These are phyloP conservation scores for Eucalyptus virginea DNA, from an alignment of 345 rosid genomes.

Conservation along the genomic window DNA sequence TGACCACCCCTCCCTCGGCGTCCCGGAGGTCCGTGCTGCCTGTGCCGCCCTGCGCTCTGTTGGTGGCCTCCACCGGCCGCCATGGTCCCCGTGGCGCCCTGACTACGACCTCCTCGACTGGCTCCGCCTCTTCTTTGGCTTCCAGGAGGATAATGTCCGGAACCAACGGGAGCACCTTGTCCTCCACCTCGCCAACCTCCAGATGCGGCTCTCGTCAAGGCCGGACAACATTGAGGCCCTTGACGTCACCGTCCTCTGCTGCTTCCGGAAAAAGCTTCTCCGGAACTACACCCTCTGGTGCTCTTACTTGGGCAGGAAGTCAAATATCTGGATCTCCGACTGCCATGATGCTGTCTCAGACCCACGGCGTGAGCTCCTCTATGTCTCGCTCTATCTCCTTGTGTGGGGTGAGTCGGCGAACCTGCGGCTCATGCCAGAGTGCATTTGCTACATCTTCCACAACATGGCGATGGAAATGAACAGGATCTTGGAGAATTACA, in stretches of 20 bases:
- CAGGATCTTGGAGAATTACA: slow-evolving; percentile 14
- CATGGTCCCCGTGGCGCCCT: slow-evolving; percentile 1
- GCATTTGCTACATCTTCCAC: slow-evolving; percentile 46
- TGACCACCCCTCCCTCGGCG: slow-evolving; percentile 70
- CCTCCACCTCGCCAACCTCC: slow-evolving; percentile 76
- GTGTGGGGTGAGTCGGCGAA: slow-evolving; percentile 66
- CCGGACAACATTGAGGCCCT: slow-evolving; percentile 44
- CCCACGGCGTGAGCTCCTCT: slow-evolving; percentile 41
- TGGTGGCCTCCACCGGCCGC: slow-evolving; percentile 49
- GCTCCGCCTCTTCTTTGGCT: slow-evolving; percentile 63
- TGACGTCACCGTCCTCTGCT: neutral
- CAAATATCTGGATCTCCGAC: slow-evolving; percentile 24
- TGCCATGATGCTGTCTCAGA: neutral
- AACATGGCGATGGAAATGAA: slow-evolving; percentile 51
- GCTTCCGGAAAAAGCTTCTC: slow-evolving; percentile 51
- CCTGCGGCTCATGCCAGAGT: slow-evolving; percentile 43
- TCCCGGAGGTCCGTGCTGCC: slow-evolving; percentile 69
- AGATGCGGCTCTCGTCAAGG: slow-evolving; percentile 60
- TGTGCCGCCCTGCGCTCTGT: slow-evolving; percentile 46
- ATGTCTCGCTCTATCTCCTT: slow-evolving; percentile 34
- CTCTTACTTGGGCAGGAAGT: slow-evolving; percentile 42
- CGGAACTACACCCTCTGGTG: slow-evolving; percentile 76
- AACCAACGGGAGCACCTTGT: slow-evolving; percentile 86
- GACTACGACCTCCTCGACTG: slow-evolving; percentile 75
- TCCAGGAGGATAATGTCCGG: slow-evolving; percentile 60